Evolutionary conservation across 2,329 filamentous ascomycete species (phyloP).

Genomic region (Xylaria sp.): DNA sequence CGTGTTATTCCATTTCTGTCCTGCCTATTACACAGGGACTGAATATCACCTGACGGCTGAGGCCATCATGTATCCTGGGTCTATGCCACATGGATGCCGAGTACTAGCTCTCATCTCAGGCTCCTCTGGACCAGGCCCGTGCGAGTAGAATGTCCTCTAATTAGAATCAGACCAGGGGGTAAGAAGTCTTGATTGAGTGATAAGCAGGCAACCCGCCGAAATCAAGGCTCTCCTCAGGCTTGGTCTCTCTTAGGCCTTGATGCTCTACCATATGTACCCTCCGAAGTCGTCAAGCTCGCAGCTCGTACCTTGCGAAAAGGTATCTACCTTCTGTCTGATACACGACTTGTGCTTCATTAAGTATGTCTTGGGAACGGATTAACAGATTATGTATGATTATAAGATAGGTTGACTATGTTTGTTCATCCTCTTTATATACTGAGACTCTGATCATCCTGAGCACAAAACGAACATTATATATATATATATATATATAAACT

Average conservation of each 20-base stretch:
- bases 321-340: not conserved
- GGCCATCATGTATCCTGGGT: not conserved
- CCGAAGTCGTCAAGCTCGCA: not conserved
- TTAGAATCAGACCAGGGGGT: no score
- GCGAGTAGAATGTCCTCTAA: no score
- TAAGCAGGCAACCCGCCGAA: not conserved
- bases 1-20: no score
- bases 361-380: not conserved
- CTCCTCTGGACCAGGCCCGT: not conserved
- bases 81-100: not conserved
- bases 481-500: no score
- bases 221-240: not conserved
- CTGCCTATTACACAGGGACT: no score
- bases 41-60: not conserved
- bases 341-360: not conserved
- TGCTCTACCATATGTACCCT: not conserved
- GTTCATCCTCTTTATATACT: not conserved
- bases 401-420: not conserved
- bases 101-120: not conserved
- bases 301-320: not conserved
- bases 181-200: not conserved
- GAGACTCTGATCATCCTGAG: not conserved
- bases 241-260: no score
- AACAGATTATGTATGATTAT: not conserved
- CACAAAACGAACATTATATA: no score